These are phyloP conservation scores for Beta lomatogona DNA, from an alignment of 179 eudicot genomes.

Conservation along the genomic window DNA sequence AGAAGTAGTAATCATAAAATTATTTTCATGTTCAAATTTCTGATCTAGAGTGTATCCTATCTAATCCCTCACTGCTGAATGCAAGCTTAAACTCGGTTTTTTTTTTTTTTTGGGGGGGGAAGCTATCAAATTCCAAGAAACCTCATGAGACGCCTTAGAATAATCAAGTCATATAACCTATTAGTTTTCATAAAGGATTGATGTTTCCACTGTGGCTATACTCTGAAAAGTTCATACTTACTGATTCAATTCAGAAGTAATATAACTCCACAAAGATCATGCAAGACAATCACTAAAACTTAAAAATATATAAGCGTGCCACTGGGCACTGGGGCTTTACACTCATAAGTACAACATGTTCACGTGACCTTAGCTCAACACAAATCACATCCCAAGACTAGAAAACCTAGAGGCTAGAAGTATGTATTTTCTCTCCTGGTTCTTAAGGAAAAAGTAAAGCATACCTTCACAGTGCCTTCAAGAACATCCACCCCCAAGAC, in stretches of 20 bases:
- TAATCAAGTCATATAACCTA: too few species aligned
- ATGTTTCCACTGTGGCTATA: too few species aligned
- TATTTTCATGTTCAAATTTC: background rate
- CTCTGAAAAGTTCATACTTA: too few species aligned
- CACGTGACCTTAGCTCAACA: background rate
- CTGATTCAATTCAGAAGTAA: too few species aligned
- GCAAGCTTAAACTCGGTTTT: background rate
- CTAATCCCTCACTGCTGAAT: background rate
- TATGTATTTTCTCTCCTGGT: background rate
- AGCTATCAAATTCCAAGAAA: background rate
- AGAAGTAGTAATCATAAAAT: too few species aligned
- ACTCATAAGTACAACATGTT: background rate
- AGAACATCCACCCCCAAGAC: conserved; percentile 89
- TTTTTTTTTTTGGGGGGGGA: too few species aligned
- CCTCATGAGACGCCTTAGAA: background rate
- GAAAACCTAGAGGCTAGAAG: background rate
- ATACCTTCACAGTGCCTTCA: conserved; percentile 87
- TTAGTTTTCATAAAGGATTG: too few species aligned
- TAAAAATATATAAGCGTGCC: background rate
- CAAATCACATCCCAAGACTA: background rate
- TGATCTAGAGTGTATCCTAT: background rate
- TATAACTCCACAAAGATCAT: too few species aligned
- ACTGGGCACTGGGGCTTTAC: background rate
- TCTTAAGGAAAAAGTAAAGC: background rate
- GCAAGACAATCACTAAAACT: too few species aligned